Percentiles rank a stretch among this genome's conserved stretches.
phyloP scores from a whole-genome alignment of 1,139 yeast genomes.

The Hemisphaericaspora subhashii region DNA sequence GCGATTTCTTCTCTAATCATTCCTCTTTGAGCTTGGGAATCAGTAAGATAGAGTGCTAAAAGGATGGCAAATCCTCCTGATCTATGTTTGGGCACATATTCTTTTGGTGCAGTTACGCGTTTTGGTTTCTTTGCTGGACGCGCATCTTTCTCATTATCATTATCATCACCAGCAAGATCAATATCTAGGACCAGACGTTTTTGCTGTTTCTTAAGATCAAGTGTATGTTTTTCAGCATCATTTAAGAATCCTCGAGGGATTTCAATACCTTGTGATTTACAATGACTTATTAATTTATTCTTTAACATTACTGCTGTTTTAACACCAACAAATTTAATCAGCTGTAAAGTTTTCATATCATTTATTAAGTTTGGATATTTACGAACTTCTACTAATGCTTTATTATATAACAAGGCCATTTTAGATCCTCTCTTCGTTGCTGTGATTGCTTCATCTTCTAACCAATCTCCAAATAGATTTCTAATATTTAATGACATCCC shows the following conservation, averaged over 20 bases:
- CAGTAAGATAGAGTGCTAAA: slow-evolving; percentile 58
- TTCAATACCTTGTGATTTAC: slow-evolving; percentile 39
- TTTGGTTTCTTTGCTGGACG: slow-evolving; percentile 3
- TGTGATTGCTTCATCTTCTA: slow-evolving; percentile 47
- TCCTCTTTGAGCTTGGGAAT: slow-evolving; percentile 48
- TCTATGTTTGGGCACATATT: slow-evolving; percentile 72
- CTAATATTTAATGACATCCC: slow-evolving; percentile 8
- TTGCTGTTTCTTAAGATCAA: slow-evolving; percentile 6
- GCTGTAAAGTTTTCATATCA: slow-evolving; percentile 52
- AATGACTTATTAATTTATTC: slow-evolving; percentile 42
- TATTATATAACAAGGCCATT: slow-evolving; percentile 44
- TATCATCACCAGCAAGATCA: slow-evolving; percentile 12
- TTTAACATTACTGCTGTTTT: slow-evolving; percentile 52
- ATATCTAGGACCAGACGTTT: not conserved
- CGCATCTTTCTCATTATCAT: slow-evolving; percentile 3
- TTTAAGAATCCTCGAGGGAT: slow-evolving; percentile 39
- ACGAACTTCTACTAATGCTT: slow-evolving; percentile 49
- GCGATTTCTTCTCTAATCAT: slow-evolving; percentile 62
- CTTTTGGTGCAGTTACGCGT: slow-evolving; percentile 22
- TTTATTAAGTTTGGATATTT: slow-evolving; percentile 40
- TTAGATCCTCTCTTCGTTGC: slow-evolving; percentile 43
- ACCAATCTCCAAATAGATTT: slow-evolving; percentile 37
- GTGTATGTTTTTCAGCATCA: slow-evolving; percentile 9
- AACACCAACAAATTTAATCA: slow-evolving; percentile 62
- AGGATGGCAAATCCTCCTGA: slow-evolving; percentile 90